Conservation (phyloP, 2,329 filamentous ascomycete species). For the Raffaelea ambrosiae region DNA sequence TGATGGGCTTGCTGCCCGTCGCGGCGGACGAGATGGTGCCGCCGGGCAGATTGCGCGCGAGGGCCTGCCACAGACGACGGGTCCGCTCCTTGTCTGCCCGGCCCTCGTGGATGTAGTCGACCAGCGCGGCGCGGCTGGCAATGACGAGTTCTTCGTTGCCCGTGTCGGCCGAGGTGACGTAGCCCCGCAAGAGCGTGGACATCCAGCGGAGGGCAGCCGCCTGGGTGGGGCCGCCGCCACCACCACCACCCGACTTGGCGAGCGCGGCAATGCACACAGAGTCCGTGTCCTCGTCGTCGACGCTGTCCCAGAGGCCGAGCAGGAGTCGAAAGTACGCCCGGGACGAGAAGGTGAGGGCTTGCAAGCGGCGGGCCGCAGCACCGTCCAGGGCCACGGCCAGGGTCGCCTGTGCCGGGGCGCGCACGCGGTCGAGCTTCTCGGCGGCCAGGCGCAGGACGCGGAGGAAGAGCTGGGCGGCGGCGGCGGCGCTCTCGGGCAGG, state of each 20-base stretch:
- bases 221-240: slow-evolving; percentile 15
- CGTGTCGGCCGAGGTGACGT: slow-evolving; percentile 66
- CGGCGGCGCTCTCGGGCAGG: slow-evolving; percentile 1
- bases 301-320: slow-evolving; percentile 33
- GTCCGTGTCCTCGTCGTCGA: slow-evolving; percentile 15
- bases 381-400: slow-evolving; percentile 33
- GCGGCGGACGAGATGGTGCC: background rate
- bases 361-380: slow-evolving; percentile 19
- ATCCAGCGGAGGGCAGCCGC: slow-evolving; percentile 27
- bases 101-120: slow-evolving; percentile 40
- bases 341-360: slow-evolving; percentile 45
- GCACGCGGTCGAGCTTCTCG: slow-evolving; percentile 85
- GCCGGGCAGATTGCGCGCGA: slow-evolving; percentile 44
- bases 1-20: slow-evolving; percentile 19
- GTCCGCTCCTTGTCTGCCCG: slow-evolving; percentile 28
- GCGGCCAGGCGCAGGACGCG: slow-evolving; percentile 60
- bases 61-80: slow-evolving; percentile 32
- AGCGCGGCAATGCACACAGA: slow-evolving; percentile 29
- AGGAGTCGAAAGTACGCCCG: slow-evolving; percentile 49
- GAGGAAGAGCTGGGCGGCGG: slow-evolving; percentile 31
- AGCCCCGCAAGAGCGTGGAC: slow-evolving; percentile 53
- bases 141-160: slow-evolving; percentile 69
- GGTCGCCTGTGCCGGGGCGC: slow-evolving; percentile 54
- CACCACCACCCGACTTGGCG: slow-evolving; percentile 10
- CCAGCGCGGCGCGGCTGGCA: slow-evolving; percentile 57